Conservation (phyloP, 2,329 filamentous ascomycete species). For the Cladophialophora immunda region DNA sequence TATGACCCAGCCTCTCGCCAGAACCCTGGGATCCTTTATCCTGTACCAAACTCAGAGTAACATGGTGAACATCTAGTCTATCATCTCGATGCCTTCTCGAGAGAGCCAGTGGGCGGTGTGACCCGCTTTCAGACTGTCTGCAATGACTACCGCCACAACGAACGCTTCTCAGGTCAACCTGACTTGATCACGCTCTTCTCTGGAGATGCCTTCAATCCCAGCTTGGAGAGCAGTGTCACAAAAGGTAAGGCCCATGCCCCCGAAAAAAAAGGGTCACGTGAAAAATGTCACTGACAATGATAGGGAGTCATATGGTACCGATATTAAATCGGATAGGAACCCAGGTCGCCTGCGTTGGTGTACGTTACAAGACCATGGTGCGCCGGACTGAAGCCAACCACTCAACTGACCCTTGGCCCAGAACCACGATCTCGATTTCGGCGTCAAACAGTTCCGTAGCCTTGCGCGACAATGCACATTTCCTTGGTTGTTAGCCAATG, state of each 20-base stretch:
- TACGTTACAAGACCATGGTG: constrained; percentile 54
- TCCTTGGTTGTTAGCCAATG: constrained; percentile 89
- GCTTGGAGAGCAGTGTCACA: constrained; percentile 85
- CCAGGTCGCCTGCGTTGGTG: constrained; percentile 81
- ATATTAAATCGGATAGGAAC: constrained; percentile 81
- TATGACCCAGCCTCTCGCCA: constrained; percentile 13
- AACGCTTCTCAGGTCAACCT: constrained; percentile 69
- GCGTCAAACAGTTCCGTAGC: constrained; percentile 79
- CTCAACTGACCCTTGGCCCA: constrained; percentile 45
- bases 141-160: constrained; percentile 74
- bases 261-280: constrained; percentile 12
- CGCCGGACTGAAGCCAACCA: constrained; percentile 1
- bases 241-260: constrained; percentile 65
- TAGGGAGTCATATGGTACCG: constrained; percentile 79
- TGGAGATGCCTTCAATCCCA: constrained; percentile 91
- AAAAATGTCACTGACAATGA: constrained; percentile 12
- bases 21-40: background rate
- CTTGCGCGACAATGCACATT: constrained; percentile 79
- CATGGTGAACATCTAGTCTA: constrained; percentile 66
- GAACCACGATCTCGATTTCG: constrained; percentile 95
- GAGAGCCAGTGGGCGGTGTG: constrained; percentile 76
- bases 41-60: constrained; percentile 2
- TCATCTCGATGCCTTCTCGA: constrained; percentile 70
- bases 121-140: constrained; percentile 81
- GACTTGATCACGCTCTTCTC: constrained; percentile 82